Evolutionary conservation across 192 early-diverging fungal species (phyloP).

Genomic region (Coemansia sp.): DNA sequence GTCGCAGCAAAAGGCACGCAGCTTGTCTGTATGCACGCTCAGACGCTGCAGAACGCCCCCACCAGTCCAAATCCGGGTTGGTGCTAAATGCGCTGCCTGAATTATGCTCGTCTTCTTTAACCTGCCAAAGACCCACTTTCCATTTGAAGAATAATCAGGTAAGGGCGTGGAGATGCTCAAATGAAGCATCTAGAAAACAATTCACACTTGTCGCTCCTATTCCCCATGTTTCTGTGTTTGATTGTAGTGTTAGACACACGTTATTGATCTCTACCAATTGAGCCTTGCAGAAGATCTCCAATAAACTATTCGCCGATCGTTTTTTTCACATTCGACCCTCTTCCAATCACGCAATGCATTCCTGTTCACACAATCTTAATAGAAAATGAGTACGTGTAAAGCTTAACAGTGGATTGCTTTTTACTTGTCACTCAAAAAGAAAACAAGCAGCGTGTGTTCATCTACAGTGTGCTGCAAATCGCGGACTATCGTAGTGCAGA

Average conservation of each 20-base stretch:
- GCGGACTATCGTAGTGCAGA: not conserved
- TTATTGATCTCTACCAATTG: not conserved
- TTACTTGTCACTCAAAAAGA: not conserved
- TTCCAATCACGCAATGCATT: not conserved
- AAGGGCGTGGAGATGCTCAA: not conserved
- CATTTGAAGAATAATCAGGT: constrained; percentile 1
- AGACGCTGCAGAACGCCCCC: constrained; percentile 1
- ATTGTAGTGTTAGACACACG: not conserved
- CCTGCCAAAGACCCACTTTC: not conserved
- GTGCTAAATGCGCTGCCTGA: not conserved
- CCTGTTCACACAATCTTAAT: not conserved
- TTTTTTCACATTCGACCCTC: not conserved
- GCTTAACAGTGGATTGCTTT: not conserved
- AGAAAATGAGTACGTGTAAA: too few relatives aligned
- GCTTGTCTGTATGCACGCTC: constrained; percentile 3
- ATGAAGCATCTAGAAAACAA: not conserved
- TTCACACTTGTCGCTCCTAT: not conserved
- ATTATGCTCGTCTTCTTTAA: not conserved
- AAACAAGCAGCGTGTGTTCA: not conserved
- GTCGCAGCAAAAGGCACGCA: not conserved
- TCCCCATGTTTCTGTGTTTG: constrained; percentile 1
- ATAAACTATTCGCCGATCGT: constrained; percentile 1
- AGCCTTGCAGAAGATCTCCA: not conserved
- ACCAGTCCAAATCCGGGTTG: not conserved
- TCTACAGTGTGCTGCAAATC: not conserved